A percentile compares a stretch with the other conserved stretches of the same genome.
Evolutionary conservation across 768 basidiomycete species (phyloP).

Genomic region (Mycena floridula): DNA sequence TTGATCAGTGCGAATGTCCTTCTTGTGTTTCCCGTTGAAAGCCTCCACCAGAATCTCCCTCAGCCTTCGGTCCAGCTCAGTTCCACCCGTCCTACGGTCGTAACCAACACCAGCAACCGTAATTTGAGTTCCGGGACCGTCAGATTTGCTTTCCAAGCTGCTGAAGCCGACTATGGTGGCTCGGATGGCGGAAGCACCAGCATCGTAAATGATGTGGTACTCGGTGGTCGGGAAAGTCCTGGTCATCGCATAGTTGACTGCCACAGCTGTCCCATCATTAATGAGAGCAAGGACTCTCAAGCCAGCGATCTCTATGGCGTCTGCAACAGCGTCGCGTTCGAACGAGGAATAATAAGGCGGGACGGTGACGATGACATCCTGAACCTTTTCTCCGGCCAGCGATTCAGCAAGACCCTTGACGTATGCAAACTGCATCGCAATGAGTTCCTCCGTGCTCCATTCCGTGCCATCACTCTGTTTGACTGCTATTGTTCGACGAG

Average conservation of each 20-base stretch:
- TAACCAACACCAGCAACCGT: slow-evolving; percentile 78
- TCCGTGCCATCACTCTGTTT: slow-evolving; percentile 54
- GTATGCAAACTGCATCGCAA: slow-evolving; percentile 92
- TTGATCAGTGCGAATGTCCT: slow-evolving; percentile 65
- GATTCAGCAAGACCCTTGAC: slow-evolving; percentile 83
- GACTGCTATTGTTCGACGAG: slow-evolving; percentile 56
- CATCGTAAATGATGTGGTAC: slow-evolving; percentile 90
- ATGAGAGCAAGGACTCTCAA: slow-evolving; percentile 78
- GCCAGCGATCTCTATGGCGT: slow-evolving; percentile 90
- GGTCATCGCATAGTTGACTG: slow-evolving; percentile 97
- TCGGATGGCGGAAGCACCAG: slow-evolving; percentile 77
- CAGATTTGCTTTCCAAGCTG: slow-evolving; percentile 48
- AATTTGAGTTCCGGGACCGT: slow-evolving; percentile 58
- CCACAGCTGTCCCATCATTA: slow-evolving; percentile 92
- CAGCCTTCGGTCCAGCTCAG: slow-evolving; percentile 78
- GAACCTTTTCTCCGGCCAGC: slow-evolving; percentile 67
- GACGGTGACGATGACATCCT: slow-evolving; percentile 83
- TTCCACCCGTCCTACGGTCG: slow-evolving; percentile 70
- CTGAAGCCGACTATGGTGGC: slow-evolving; percentile 75
- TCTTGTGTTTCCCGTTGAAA: slow-evolving; percentile 69
- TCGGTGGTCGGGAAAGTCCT: slow-evolving; percentile 76
- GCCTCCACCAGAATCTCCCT: slow-evolving; percentile 72
- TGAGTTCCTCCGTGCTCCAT: slow-evolving; percentile 85
- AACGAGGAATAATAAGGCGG: slow-evolving; percentile 87
- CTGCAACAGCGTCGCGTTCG: slow-evolving; percentile 86